phyloP scores from a whole-genome alignment of 164 flowering plant genomes.

The Magnolia sinica region DNA sequence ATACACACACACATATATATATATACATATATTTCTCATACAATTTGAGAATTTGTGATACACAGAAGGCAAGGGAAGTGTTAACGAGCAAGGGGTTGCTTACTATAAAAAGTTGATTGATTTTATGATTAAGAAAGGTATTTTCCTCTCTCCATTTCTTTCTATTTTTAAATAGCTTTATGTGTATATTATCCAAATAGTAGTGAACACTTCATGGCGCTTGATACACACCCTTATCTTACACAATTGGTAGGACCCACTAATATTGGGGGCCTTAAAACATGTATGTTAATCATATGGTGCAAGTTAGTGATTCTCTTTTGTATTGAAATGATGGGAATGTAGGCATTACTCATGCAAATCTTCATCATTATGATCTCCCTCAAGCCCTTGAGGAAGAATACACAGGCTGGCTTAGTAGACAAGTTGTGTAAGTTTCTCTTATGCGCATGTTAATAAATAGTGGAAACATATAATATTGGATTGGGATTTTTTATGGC shows the following conservation, averaged over 20 bases:
- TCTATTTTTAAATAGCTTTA: no score
- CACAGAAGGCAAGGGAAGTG: conserved; percentile 31
- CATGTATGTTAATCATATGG: conserved; percentile 1
- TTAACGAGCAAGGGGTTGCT: conserved; percentile 37
- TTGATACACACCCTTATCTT: no score
- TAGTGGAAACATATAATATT: no score
- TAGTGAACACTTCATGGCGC: no score
- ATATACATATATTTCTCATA: no score
- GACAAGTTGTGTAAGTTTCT: conserved; percentile 52
- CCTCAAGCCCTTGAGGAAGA: conserved; percentile 50
- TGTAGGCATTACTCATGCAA: conserved; percentile 68
- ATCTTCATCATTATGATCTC: conserved; percentile 70
- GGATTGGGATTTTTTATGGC: no score
- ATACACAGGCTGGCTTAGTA: conserved; percentile 44
- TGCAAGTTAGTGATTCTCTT: neutral
- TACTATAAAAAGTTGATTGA: conserved; percentile 33
- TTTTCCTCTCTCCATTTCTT: no score
- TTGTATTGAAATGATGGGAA: neutral
- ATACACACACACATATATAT: no score
- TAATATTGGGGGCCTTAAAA: neutral
- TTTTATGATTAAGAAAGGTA: conserved; percentile 20
- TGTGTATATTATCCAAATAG: no score
- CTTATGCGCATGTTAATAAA: no score
- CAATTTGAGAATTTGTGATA: no score
- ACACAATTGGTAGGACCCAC: no score